Base-by-base conservation (phyloP, 495 filamentous ascomycete species). In the Tuber microsphaerosporum region DNA sequence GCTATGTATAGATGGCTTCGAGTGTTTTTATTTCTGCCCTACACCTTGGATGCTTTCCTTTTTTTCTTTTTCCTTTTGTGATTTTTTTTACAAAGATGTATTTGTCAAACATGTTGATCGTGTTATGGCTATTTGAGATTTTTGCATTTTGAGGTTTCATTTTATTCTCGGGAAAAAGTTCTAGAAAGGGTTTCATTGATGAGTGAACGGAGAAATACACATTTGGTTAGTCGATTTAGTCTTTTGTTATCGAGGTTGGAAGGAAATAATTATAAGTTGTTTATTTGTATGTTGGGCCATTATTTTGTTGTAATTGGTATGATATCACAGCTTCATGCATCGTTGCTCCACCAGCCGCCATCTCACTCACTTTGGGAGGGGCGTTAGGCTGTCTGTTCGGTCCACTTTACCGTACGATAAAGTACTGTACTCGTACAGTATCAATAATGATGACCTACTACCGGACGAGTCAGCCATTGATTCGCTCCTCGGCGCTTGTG, bases 61-160 rank as follows among this genome's bases (percentile, higher is more conserved):
- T 42, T 19, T 42, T 71, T 42, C 20, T 9, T 20, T 8, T 71
- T 41, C 9, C 72, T 72, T 46, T 10, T 43, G 14, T 22, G 7
- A 37, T 71, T 48, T 17, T 48, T 48, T 46, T 39, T 43, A 43
- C 42, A 41, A 7, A 71, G 73, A 44, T 7, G 7, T 48, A 51
- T 69, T 26, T 37, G 71, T 78, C 69, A 46, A 46, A 31, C 70
- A 61, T 68, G 76, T 71, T 46, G 75, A 71, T 72, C 37, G 51
- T 72, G 73, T 72, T 46, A n/a, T 31, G 69, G 70, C 46, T 75
- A 65, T 17, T 65, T 65, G 26, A 65, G 56, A 34, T 71, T 72
- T 8, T 72, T 79, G 76, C 76, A 79, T 79, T 79, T 79, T 79
- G 76, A 77, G 65, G 77, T 77, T 43, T 72, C 73, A 65, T 65